Conservation (phyloP, 805 yeast genomes). For the Debaryomyces hansenii region DNA sequence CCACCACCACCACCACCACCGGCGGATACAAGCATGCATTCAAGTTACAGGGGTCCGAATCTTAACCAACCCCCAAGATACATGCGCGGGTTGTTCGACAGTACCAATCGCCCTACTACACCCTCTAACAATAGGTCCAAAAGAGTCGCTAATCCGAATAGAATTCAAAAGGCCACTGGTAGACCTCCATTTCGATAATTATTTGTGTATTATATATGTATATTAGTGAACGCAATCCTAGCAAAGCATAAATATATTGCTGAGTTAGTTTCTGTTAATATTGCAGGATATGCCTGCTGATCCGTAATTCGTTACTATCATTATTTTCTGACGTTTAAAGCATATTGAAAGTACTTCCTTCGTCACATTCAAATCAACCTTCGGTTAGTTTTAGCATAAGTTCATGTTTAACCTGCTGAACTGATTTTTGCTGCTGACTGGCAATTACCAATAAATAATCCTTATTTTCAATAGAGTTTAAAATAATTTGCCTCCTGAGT, state of each 20-base stretch:
- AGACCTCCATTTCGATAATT: conserved; percentile 21
- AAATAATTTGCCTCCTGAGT: conserved; percentile 31
- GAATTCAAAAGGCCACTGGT: conserved; percentile 1
- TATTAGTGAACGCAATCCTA: not conserved
- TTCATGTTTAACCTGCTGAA: conserved; percentile 43
- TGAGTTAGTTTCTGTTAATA: not conserved
- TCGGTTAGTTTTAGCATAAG: conserved; percentile 28
- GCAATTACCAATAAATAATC: conserved; percentile 40
- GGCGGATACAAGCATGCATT: not conserved
- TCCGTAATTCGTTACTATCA: no score
- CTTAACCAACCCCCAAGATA: conserved; percentile 45
- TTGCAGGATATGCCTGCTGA: no score
- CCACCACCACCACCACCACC: not conserved
- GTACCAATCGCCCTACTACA: conserved; percentile 5
- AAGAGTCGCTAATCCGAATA: conserved; percentile 4
- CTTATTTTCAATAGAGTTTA: conserved; percentile 40
- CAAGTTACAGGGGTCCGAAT: conserved; percentile 28
- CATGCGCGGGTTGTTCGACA: conserved; percentile 38
- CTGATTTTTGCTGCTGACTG: conserved; percentile 41
- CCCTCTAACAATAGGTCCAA: not conserved
- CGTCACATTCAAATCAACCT: conserved; percentile 2
- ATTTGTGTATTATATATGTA: conserved; percentile 4
- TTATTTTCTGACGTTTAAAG: no score
- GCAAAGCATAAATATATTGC: not conserved
- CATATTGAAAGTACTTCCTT: no score